These are phyloP conservation scores for Cenchrus fungigraminus DNA, from an alignment of 176 grass and related monocot genomes.

Conservation along the genomic window DNA sequence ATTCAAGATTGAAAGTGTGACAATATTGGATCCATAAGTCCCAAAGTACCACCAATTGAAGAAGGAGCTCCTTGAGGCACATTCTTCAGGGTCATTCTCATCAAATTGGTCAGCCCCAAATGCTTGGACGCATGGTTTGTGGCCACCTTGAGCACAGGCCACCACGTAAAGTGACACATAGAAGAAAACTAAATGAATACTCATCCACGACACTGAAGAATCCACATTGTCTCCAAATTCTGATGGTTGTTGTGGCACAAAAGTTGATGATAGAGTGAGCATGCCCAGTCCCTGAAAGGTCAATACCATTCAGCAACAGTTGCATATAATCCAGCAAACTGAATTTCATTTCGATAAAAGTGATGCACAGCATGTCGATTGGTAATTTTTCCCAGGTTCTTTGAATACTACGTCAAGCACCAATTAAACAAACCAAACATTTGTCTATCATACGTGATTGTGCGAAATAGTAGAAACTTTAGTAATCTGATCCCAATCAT, in stretches of 20 bases:
- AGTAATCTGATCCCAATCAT: background rate
- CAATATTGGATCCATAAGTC: slow-evolving; percentile 25
- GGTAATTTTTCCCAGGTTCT: background rate
- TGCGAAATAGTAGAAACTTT: background rate
- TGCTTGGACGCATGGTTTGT: slow-evolving; percentile 67
- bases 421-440: background rate
- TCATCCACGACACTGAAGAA: background rate
- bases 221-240: background rate
- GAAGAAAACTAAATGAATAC: slow-evolving; percentile 52
- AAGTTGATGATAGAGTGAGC: slow-evolving; percentile 51
- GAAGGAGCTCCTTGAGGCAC: slow-evolving; percentile 52
- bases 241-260: slow-evolving; percentile 30
- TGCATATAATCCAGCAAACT: background rate
- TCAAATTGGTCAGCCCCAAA: slow-evolving; percentile 75
- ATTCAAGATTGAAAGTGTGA: slow-evolving; percentile 51
- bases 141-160: slow-evolving; percentile 54
- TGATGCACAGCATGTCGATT: background rate
- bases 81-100: slow-evolving; percentile 52
- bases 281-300: slow-evolving; percentile 55
- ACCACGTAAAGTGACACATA: slow-evolving; percentile 58
- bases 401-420: background rate
- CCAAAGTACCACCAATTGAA: slow-evolving; percentile 78
- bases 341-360: background rate
- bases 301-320: background rate
- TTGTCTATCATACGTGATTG: background rate